These are phyloP conservation scores for Excoecaria agallocha DNA, from an alignment of 345 rosid genomes.

Conservation along the genomic window DNA sequence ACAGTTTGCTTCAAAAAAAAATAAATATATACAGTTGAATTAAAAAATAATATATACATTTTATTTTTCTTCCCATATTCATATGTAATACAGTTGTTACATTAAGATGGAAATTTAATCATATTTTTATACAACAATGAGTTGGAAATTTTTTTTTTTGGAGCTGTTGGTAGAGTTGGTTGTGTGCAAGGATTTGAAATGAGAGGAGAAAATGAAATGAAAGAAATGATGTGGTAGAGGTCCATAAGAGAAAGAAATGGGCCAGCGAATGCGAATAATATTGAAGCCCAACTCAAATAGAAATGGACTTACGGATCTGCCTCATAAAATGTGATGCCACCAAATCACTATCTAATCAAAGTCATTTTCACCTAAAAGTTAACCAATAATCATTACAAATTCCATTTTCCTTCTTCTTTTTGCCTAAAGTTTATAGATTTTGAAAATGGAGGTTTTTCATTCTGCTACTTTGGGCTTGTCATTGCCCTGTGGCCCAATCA, in stretches of 20 bases:
- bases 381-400: background rate
- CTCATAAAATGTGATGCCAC: background rate
- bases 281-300: background rate
- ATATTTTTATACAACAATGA: too few species aligned
- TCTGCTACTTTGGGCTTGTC: constrained; percentile 3
- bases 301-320: background rate
- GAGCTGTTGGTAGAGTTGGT: too few species aligned
- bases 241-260: background rate
- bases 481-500: constrained; percentile 9
- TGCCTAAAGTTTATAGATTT: background rate
- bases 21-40: too few species aligned
- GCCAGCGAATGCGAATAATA: background rate
- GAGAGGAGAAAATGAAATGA: too few species aligned
- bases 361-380: background rate
- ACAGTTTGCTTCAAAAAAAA: too few species aligned
- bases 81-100: too few species aligned
- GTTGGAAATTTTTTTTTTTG: too few species aligned
- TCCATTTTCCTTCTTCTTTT: background rate
- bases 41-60: too few species aligned
- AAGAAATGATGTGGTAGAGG: background rate
- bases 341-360: background rate
- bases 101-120: too few species aligned
- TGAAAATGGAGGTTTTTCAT: background rate
- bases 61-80: too few species aligned
- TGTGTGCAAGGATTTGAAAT: background rate